Evolutionary conservation across 345 rosid species (phyloP).

Genomic region (Salix udensis): DNA sequence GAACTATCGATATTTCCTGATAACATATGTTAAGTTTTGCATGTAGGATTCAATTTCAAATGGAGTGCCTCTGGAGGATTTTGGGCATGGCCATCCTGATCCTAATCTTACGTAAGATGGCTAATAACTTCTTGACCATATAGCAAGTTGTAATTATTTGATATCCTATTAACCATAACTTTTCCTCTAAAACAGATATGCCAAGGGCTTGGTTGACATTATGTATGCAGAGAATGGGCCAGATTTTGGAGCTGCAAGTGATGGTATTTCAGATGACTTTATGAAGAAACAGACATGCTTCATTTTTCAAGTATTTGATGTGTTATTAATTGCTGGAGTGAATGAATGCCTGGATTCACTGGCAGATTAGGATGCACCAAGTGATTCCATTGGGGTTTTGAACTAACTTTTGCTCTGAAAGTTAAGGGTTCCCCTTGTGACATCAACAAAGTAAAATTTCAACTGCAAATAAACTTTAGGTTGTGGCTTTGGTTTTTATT

Average conservation of each 20-base stretch:
- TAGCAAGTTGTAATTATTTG: slow-evolving; percentile 7
- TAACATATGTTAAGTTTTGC: slow-evolving; percentile 22
- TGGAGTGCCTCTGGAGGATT: slow-evolving; percentile 89
- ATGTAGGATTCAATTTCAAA: slow-evolving; percentile 75
- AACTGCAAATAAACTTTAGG: not conserved
- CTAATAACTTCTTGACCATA: not conserved
- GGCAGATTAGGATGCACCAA: not conserved
- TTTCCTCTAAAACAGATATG: slow-evolving; percentile 56
- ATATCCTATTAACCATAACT: slow-evolving; percentile 14
- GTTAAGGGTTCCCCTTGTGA: not conserved
- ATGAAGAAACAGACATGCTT: not conserved
- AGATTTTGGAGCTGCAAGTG: slow-evolving; percentile 96
- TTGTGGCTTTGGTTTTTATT: not conserved
- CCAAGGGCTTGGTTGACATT: slow-evolving; percentile 78
- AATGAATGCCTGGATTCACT: not conserved
- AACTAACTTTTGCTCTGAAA: not conserved
- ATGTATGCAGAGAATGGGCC: slow-evolving; percentile 81
- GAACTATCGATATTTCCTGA: slow-evolving; percentile 15
- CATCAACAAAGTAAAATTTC: not conserved
- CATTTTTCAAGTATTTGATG: not conserved
- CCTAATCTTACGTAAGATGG: slow-evolving; percentile 83
- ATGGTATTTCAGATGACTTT: slow-evolving; percentile 48
- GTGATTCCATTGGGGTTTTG: not conserved
- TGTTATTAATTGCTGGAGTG: slow-evolving; percentile 2
- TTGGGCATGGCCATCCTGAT: slow-evolving; percentile 97